Evolutionary conservation across 768 basidiomycete species (phyloP).

Genomic region (Daedalea quercina): DNA sequence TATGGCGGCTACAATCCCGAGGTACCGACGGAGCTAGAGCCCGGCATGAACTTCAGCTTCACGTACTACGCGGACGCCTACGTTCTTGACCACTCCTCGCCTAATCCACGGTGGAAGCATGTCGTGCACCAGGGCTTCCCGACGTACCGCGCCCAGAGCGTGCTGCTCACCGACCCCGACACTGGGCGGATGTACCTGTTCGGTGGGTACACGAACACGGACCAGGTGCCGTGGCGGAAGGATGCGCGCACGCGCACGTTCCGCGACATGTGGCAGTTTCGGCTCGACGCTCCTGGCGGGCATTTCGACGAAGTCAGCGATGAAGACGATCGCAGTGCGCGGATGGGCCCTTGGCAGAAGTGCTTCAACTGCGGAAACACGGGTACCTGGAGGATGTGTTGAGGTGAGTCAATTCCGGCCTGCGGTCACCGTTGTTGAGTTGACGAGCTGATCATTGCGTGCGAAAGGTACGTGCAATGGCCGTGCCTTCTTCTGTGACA

Average conservation of each 20-base stretch:
- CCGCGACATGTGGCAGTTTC: conserved; percentile 33
- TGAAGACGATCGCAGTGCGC: conserved; percentile 30
- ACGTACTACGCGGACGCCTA: conserved; percentile 38
- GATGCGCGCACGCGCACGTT: conserved; percentile 23
- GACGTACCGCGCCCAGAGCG: conserved; percentile 31
- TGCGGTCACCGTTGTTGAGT: not conserved
- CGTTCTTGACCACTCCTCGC: conserved; percentile 18
- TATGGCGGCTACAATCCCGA: conserved; percentile 35
- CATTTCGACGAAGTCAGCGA: conserved; percentile 30
- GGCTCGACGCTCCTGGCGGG: conserved; percentile 29
- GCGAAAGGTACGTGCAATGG: conserved; percentile 13
- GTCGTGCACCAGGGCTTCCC: conserved; percentile 36
- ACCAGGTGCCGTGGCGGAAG: conserved; percentile 27
- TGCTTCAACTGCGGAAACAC: conserved; percentile 33
- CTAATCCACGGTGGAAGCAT: conserved; percentile 27
- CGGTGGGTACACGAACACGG: conserved; percentile 34
- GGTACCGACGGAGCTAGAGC: conserved; percentile 5
- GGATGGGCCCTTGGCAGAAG: conserved; percentile 33
- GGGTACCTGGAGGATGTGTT: conserved; percentile 34
- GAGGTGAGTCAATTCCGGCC: conserved; percentile 22
- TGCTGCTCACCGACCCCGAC: conserved; percentile 27
- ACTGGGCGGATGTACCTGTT: conserved; percentile 32
- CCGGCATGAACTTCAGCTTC: conserved; percentile 23
- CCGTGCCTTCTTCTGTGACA: conserved; percentile 12
- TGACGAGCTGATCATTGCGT: not conserved